phyloP scores from a whole-genome alignment of 306 rosid genomes.

The Quercus suber region DNA sequence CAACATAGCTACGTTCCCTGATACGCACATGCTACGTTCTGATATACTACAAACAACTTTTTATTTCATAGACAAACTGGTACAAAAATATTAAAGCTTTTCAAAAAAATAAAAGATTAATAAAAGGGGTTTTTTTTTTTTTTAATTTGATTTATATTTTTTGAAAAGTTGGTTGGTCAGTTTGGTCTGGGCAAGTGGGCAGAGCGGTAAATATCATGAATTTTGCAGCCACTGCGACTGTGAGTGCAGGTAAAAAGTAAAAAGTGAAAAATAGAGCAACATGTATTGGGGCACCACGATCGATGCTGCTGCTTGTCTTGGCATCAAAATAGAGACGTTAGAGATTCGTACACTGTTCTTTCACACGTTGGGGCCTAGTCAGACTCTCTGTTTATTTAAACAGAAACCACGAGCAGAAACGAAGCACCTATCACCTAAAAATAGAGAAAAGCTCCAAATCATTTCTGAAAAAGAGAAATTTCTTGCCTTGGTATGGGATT shows the following conservation, averaged over 20 bases:
- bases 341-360: slow-evolving; percentile 29
- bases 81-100: too few relatives aligned
- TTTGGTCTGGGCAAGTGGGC: not conserved
- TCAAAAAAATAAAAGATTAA: too few relatives aligned
- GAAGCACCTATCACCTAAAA: not conserved
- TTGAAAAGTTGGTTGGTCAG: not conserved
- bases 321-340: slow-evolving; percentile 39
- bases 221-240: not conserved
- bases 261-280: not conserved
- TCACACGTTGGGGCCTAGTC: slow-evolving; percentile 26
- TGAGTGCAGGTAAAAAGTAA: too few relatives aligned
- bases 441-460: not conserved
- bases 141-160: not conserved
- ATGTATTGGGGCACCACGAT: slow-evolving; percentile 8
- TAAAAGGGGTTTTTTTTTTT: too few relatives aligned
- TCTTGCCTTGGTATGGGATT: too few relatives aligned
- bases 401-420: not conserved
- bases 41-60: too few relatives aligned
- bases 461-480: not conserved
- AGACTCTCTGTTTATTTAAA: not conserved
- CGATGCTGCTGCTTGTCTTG: slow-evolving; percentile 30
- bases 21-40: too few relatives aligned
- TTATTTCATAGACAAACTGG: too few relatives aligned
- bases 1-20: too few relatives aligned
- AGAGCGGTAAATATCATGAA: not conserved